phyloP scores from a whole-genome alignment of 345 rosid species.

The Limnanthes douglasii region DNA sequence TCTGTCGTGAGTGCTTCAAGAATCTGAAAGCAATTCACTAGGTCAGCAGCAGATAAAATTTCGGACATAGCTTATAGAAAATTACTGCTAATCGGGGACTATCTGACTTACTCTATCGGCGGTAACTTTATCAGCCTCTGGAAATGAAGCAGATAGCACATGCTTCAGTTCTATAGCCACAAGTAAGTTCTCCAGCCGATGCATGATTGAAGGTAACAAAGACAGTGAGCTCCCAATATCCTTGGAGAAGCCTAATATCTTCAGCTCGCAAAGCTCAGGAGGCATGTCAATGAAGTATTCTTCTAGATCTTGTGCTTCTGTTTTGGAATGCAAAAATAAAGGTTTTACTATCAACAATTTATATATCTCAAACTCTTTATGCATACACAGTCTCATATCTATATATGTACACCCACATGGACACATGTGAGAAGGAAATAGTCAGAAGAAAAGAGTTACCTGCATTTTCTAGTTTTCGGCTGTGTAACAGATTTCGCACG shows the following conservation, averaged over 20 bases:
- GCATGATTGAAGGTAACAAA: constrained; percentile 89
- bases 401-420: constrained; percentile 5
- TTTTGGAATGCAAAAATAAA: constrained; percentile 10
- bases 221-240: constrained; percentile 82
- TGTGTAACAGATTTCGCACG: constrained; percentile 69
- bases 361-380: background rate
- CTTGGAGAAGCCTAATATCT: constrained; percentile 77
- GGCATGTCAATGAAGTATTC: constrained; percentile 71
- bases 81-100: too few relatives aligned
- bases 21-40: constrained; percentile 31
- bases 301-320: constrained; percentile 58
- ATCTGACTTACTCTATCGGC: constrained; percentile 56
- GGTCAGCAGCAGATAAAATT: constrained; percentile 10
- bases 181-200: constrained; percentile 78
- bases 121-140: constrained; percentile 63
- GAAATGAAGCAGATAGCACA: constrained; percentile 43
- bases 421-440: constrained; percentile 5
- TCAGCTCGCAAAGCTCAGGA: constrained; percentile 76
- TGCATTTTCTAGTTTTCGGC: constrained; percentile 36
- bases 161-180: constrained; percentile 82
- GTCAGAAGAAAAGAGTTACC: constrained; percentile 27
- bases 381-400: background rate
- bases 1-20: constrained; percentile 93
- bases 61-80: too few relatives aligned
- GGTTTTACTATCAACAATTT: too few relatives aligned